Base-by-base conservation (phyloP, 1,139 yeast species). In the Yamadazyma membranifaciens region DNA sequence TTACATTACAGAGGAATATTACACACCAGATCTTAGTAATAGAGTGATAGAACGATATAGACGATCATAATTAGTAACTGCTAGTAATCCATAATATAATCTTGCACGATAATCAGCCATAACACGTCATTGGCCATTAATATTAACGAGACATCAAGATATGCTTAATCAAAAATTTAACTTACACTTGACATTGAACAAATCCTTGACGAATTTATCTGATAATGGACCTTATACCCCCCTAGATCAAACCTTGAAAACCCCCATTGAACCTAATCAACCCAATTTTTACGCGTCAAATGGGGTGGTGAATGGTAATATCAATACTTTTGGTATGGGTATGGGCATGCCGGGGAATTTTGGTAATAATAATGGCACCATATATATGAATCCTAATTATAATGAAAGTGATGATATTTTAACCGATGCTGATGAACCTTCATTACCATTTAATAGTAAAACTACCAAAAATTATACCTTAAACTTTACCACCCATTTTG, bases 321-420 rank as follows among this genome's bases (percentile, higher is more conserved):
- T 7, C 16, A 24, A 24, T 33, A 27, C n/a, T 27, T 6, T n/a
- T 6, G 13, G 14, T n/a, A 20, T 20, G n/a, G 11, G 11, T 11
- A 27, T n/a, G 4, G 30, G 14, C 3, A n/a, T 12, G 13, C 7
- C 3, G n/a, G 14, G 14, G n/a, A 27, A 27, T n/a, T 6, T n/a
- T 27, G 12, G 28, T 11, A 36, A 30, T 30, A 34, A 34, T 9
- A 24, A 30, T n/a, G 38, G 30, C 11, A 44, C 56, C 3, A 42
- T 67, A 6, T 65, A 67, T 44, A 49, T 57, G 34, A 56, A 66
- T 43, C 62, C 69, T 5, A 48, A 47, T 31, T 67, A 65, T 48
- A 69, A 59, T 44, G 76, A 72, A 49, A 60, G 69, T 29, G 78
- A 72, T 46, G 78, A 72, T 50, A 60, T 72, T 27, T 57, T 72